phyloP scores from a whole-genome alignment of 2,329 filamentous ascomycete species.

The Colletotrichum sp. region DNA sequence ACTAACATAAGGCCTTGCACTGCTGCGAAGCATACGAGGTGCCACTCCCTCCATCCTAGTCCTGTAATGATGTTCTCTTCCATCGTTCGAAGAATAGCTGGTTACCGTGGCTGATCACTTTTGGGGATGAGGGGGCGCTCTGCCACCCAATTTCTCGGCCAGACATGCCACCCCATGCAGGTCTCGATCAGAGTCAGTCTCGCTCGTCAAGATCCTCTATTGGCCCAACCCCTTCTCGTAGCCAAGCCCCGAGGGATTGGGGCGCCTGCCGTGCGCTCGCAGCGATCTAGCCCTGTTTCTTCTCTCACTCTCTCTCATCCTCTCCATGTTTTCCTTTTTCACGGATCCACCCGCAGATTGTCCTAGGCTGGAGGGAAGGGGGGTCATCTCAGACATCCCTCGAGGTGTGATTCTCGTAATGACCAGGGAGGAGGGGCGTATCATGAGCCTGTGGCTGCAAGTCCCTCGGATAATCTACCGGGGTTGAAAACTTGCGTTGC shows the following conservation, averaged over 20 bases:
- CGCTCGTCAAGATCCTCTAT: conserved; percentile 17
- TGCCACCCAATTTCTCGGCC: conserved; percentile 15
- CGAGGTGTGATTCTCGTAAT: background rate
- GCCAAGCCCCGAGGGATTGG: conserved; percentile 14
- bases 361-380: background rate
- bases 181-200: conserved; percentile 20
- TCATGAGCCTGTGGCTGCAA: background rate
- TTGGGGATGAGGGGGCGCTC: background rate
- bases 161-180: conserved; percentile 18
- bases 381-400: background rate
- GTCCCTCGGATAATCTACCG: background rate
- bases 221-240: conserved; percentile 7
- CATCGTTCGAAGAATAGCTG: background rate
- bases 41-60: background rate
- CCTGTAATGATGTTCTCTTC: background rate
- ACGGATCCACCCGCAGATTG: conserved; percentile 3
- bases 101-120: background rate
- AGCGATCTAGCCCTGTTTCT: conserved; percentile 2
- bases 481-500: background rate
- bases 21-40: conserved; percentile 4
- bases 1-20: background rate
- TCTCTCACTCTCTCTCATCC: background rate
- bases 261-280: conserved; percentile 12
- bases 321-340: background rate
- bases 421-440: background rate